Percentiles rank a stretch among this genome's conserved stretches.
Conservation (phyloP, 192 early-diverging fungal species). For the Backusella australiensis region DNA sequence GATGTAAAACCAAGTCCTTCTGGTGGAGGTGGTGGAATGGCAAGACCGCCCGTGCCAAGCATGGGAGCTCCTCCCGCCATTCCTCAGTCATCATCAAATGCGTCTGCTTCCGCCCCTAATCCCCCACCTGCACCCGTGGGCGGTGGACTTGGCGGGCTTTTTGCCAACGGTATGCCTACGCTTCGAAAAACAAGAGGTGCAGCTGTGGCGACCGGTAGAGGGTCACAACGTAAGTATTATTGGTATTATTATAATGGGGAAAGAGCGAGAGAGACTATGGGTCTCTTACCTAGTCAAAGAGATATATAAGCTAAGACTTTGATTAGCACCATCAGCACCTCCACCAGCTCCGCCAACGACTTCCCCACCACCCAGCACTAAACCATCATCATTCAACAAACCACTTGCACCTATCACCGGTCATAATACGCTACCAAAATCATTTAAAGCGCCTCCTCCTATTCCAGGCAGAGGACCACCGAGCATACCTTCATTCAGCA, state of each 20-base stretch:
- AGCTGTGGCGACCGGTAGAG: slow-evolving; percentile 23
- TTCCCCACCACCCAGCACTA: not conserved
- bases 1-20: slow-evolving; percentile 9
- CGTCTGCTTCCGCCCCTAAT: not conserved
- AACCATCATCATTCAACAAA: slow-evolving; percentile 16
- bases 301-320: not conserved
- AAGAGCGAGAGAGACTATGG: not conserved
- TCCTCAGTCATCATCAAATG: not conserved
- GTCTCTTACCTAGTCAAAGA: not conserved
- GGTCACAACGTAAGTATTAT: not conserved
- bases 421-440: slow-evolving; percentile 16
- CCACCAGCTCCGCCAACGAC: slow-evolving; percentile 13
- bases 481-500: not conserved
- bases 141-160: slow-evolving; percentile 33
- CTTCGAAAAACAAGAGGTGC: slow-evolving; percentile 33
- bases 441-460: slow-evolving; percentile 27
- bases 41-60: slow-evolving; percentile 31
- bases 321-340: not conserved
- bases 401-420: not conserved
- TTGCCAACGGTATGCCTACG: slow-evolving; percentile 62
- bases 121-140: not conserved
- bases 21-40: slow-evolving; percentile 22
- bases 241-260: not conserved
- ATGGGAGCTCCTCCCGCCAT: slow-evolving; percentile 3
- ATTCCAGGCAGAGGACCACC: slow-evolving; percentile 14